Evolutionary conservation across 1,284 basidiomycete species (phyloP), one percentile per base, ranked within the genome.

Genomic region (Boletellus dicymbophilus): DNA sequence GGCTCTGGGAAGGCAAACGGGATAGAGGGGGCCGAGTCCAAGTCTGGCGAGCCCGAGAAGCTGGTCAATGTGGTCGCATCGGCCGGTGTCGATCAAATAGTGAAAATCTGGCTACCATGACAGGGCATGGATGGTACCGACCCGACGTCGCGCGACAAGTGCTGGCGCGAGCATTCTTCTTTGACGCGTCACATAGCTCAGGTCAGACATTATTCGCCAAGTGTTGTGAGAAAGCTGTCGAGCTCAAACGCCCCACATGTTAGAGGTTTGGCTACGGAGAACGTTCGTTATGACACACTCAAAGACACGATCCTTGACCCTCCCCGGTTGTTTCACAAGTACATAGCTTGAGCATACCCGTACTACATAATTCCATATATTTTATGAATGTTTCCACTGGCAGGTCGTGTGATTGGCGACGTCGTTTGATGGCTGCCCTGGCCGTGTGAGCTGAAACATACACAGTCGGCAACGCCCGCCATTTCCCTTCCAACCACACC

Each of bases 41-140:
- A 66, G 57, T 42, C 71, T 37, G 65, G 56, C 42, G 79, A 79
- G 44, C 70, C 72, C 37, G 78, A 77, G 58, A 81, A 85, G 66
- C 62, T 84, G 50, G 80, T 91, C 51, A 93, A 92, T 62, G 90
- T 93, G 13, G 72, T 93, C 41, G 90, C 91, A 28, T 89, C 89
- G 10, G 91, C 88, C 6, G 86, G 85, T 41, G 85, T 90, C 21
- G 90, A 93, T 67, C 85, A 90, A 70, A 75, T 79, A 41, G 72
- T 82, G 63, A 82, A 82, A 70, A 78, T 82, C 49, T 82, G 80
- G 80, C 70, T 81, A 57, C 80, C 80, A 62, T 81, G 64, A 75
- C 49, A 36, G 31, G 36, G 20, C 45, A 28, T 30, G 21, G n/a
- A 40, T 31, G 15, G 26, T 16, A 25, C 39, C 36, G 44, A 34